These are phyloP conservation scores for Rhizopogon salebrosus DNA, from an alignment of 768 basidiomycete species.

Conservation along the genomic window DNA sequence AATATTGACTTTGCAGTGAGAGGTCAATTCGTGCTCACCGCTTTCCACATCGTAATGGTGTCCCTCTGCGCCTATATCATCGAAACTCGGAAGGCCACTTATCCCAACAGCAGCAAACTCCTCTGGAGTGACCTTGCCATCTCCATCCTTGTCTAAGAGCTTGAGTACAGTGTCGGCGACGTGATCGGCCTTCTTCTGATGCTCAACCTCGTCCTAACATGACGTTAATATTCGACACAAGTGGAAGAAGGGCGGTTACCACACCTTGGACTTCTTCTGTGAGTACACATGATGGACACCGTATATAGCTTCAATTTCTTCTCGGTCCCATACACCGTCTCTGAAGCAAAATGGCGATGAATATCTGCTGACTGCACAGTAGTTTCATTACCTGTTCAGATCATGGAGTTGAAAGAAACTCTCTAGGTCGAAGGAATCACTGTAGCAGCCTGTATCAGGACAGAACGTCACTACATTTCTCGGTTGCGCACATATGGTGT, in stretches of 20 bases:
- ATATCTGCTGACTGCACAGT: neutral
- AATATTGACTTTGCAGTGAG: neutral
- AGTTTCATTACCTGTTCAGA: slow-evolving; percentile 60
- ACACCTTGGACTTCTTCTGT: slow-evolving; percentile 72
- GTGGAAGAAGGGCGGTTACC: neutral
- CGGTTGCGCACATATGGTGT: slow-evolving; percentile 66
- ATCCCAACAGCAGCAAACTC: slow-evolving; percentile 74
- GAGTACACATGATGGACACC: slow-evolving; percentile 92
- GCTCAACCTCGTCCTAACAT: slow-evolving; percentile 64
- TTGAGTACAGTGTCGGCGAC: slow-evolving; percentile 71
- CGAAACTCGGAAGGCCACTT: slow-evolving; percentile 77
- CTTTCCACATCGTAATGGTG: slow-evolving; percentile 93
- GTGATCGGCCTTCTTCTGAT: slow-evolving; percentile 75
- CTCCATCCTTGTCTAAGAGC: slow-evolving; percentile 66
- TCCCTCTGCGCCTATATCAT: slow-evolving; percentile 80
- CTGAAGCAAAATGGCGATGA: slow-evolving; percentile 28
- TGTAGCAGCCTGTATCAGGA: slow-evolving; percentile 22
- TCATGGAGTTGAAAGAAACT: slow-evolving; percentile 98
- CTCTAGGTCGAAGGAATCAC: slow-evolving; percentile 75
- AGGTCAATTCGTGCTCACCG: slow-evolving; percentile 43
- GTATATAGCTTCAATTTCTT: slow-evolving; percentile 94
- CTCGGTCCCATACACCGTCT: slow-evolving; percentile 76
- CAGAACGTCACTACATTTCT: neutral
- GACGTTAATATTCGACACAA: neutral
- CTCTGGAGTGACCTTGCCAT: slow-evolving; percentile 61